phyloP scores from a whole-genome alignment of 495 filamentous ascomycete species.

The Bathelium albidoporum region DNA sequence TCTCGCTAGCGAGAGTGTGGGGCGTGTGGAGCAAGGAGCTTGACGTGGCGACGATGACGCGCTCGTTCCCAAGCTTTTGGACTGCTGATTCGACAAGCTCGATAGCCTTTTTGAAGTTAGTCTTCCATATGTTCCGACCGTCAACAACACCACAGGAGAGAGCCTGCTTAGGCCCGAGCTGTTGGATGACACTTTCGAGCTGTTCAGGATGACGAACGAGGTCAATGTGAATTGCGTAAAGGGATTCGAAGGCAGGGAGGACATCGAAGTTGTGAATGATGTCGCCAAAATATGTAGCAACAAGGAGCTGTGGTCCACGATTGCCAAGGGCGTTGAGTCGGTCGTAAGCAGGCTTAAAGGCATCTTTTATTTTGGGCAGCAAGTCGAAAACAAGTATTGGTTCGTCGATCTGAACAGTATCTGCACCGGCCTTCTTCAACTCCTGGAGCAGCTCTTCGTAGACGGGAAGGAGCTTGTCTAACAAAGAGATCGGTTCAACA shows the following conservation, averaged over 20 bases:
- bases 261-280: constrained; percentile 97
- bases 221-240: constrained; percentile 85
- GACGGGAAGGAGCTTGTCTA: constrained; percentile 81
- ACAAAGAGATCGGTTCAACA: constrained; percentile 82
- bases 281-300: constrained; percentile 98
- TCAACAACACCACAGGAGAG: constrained; percentile 94
- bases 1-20: constrained; percentile 94
- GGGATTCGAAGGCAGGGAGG: constrained; percentile 52
- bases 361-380: constrained; percentile 73
- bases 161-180: constrained; percentile 72
- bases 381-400: constrained; percentile 92
- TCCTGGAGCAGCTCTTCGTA: constrained; percentile 82
- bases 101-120: constrained; percentile 85
- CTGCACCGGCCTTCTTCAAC: constrained; percentile 91
- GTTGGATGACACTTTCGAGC: constrained; percentile 64
- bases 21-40: constrained; percentile 95
- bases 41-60: constrained; percentile 91
- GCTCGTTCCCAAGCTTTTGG: constrained; percentile 88
- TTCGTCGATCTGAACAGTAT: constrained; percentile 96
- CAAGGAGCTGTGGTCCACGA: constrained; percentile 67
- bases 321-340: constrained; percentile 64
- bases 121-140: constrained; percentile 99
- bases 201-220: constrained; percentile 96
- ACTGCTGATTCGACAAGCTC: constrained; percentile 78
- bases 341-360: constrained; percentile 96